These are phyloP conservation scores for Colletotrichum eleusines DNA, from an alignment of 2,329 filamentous ascomycete genomes.

Conservation along the genomic window DNA sequence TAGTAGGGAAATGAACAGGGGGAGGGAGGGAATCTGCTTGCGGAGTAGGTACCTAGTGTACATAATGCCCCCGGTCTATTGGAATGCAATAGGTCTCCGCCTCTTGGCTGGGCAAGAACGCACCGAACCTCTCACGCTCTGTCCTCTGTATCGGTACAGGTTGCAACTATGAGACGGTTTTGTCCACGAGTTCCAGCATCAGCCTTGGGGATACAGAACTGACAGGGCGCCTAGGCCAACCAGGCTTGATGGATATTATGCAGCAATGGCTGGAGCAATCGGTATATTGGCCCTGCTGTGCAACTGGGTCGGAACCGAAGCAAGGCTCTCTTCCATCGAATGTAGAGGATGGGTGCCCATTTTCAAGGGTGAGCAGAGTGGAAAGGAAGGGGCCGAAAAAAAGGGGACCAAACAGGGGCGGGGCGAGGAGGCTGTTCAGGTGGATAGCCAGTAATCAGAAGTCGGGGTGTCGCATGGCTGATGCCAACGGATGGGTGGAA, in stretches of 20 bases:
- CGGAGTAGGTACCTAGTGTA: background rate
- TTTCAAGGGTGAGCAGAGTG: background rate
- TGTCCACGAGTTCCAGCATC: background rate
- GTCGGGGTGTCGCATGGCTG: background rate
- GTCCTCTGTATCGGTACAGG: background rate
- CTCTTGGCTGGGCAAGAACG: conserved; percentile 7
- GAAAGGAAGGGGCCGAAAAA: background rate
- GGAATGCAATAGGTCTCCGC: conserved; percentile 11
- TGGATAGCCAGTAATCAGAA: conserved; percentile 6
- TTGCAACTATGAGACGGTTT: background rate
- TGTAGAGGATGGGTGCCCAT: background rate
- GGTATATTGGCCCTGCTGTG: background rate
- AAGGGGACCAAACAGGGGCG: conserved; percentile 11
- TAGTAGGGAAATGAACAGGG: background rate
- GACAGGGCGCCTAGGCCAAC: background rate
- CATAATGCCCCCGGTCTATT: background rate
- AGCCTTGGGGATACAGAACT: background rate
- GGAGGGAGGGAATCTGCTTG: background rate
- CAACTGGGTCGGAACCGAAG: background rate
- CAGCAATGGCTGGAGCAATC: background rate
- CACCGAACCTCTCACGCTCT: background rate
- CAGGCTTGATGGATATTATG: too few species aligned
- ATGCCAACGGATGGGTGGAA: conserved; percentile 1
- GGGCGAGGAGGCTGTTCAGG: background rate
- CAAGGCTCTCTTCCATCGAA: conserved; percentile 1